A percentile compares a stretch with the other conserved stretches of the same genome.
phyloP scores from a whole-genome alignment of 1,284 basidiomycete species.

The Takashimella tepidaria region DNA sequence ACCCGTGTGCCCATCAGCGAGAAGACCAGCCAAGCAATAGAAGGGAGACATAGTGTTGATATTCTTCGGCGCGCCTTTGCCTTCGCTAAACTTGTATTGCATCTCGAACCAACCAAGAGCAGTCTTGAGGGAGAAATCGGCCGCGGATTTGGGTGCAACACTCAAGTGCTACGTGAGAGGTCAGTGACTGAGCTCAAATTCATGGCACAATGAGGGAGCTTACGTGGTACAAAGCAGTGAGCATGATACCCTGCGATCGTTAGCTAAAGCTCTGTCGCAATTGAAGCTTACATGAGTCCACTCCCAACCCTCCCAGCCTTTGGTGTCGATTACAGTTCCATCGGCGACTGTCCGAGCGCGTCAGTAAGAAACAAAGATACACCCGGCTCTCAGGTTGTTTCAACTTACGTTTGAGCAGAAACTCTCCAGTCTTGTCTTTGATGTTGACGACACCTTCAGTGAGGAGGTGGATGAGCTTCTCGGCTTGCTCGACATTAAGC shows the following conservation, averaged over 20 bases:
- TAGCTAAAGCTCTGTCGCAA: too few species aligned
- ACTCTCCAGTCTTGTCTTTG: conserved; percentile 58
- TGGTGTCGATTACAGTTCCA: conserved; percentile 60
- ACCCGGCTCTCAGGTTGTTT: too few species aligned
- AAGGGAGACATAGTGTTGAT: conserved; percentile 65
- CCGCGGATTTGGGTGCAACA: conserved; percentile 47
- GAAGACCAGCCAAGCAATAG: conserved; percentile 56
- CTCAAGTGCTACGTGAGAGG: conserved; percentile 28
- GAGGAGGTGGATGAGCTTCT: conserved; percentile 50
- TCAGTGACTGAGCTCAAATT: neutral
- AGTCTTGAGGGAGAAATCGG: conserved; percentile 51
- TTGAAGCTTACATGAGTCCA: too few species aligned
- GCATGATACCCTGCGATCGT: conserved; percentile 50
- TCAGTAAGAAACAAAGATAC: neutral
- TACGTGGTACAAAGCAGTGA: conserved; percentile 23
- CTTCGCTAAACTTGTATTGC: conserved; percentile 51
- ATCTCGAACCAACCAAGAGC: conserved; percentile 57
- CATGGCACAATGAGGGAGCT: neutral
- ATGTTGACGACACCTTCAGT: conserved; percentile 60
- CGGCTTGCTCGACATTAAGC: conserved; percentile 26
- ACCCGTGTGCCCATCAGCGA: conserved; percentile 26
- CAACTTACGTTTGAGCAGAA: conserved; percentile 52
- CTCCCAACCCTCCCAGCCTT: conserved; percentile 63
- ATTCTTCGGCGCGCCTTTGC: conserved; percentile 58
- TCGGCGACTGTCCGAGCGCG: conserved; percentile 50